Percentiles rank a stretch among this genome's conserved stretches.
Evolutionary conservation across 2,329 filamentous ascomycete genomes (phyloP).

Genomic region (Monosporascus ibericus): DNA sequence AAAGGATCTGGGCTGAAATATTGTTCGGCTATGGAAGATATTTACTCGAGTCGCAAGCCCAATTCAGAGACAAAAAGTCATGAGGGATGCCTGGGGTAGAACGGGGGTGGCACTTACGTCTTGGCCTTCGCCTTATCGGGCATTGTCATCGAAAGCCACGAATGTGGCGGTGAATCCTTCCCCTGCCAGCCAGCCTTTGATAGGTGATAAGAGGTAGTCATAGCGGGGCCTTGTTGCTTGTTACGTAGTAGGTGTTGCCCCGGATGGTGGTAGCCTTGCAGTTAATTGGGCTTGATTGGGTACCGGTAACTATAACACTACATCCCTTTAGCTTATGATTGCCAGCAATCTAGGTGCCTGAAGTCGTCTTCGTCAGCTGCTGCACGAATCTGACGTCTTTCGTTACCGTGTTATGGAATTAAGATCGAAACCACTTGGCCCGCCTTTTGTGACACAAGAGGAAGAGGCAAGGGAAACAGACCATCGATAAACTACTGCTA

Average conservation of each 20-base stretch:
- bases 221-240: too few species aligned
- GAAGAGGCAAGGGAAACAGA: too few species aligned
- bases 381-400: background rate
- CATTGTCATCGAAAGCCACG: constrained; percentile 4
- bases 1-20: background rate
- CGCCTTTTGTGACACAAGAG: too few species aligned
- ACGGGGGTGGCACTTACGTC: constrained; percentile 2
- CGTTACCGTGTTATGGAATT: too few species aligned
- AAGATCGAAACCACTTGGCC: too few species aligned
- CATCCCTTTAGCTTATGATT: background rate
- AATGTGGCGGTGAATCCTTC: background rate
- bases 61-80: too few species aligned
- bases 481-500: too few species aligned
- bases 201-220: too few species aligned
- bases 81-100: background rate
- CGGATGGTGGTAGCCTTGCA: too few species aligned
- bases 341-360: constrained; percentile 9
- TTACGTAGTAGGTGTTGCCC: too few species aligned
- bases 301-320: background rate
- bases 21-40: background rate
- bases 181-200: too few species aligned
- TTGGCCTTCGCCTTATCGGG: background rate
- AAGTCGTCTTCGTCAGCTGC: constrained; percentile 9
- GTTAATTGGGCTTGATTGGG: too few species aligned
- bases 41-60: background rate